A percentile compares a stretch with the other conserved stretches of the same genome.
Evolutionary conservation across 1,139 yeast genomes (phyloP).

Genomic region (Schizosaccharomyces versatilis): DNA sequence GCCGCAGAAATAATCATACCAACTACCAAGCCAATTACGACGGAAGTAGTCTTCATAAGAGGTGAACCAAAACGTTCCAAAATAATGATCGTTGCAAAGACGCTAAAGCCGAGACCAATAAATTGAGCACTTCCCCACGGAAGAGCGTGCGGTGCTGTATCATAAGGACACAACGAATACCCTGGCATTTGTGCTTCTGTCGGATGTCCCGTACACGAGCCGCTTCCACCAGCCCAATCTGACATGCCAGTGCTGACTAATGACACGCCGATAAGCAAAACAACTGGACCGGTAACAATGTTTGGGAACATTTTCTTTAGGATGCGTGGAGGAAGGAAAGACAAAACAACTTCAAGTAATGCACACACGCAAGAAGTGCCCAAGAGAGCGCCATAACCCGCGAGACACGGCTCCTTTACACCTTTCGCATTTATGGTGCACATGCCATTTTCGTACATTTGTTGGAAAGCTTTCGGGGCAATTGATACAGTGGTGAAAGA

Average conservation of each 20-base stretch:
- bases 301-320: conserved; percentile 67
- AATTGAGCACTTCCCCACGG: conserved; percentile 74
- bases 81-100: conserved; percentile 45
- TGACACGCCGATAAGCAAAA: conserved; percentile 51
- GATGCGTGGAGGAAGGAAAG: conserved; percentile 51
- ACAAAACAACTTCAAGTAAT: conserved; percentile 42
- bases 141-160: conserved; percentile 30
- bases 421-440: conserved; percentile 39
- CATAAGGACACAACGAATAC: conserved; percentile 26
- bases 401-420: conserved; percentile 55
- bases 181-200: conserved; percentile 23
- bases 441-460: conserved; percentile 52
- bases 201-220: conserved; percentile 21
- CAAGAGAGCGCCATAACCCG: conserved; percentile 68
- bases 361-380: conserved; percentile 66
- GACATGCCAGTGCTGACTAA: conserved; percentile 49
- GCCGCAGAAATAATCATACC: conserved; percentile 89
- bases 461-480: conserved; percentile 50
- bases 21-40: conserved; percentile 54
- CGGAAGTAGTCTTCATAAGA: conserved; percentile 81
- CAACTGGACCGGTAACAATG: conserved; percentile 81
- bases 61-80: conserved; percentile 86
- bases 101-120: conserved; percentile 69
- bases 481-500: conserved; percentile 73
- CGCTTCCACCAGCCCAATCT: conserved; percentile 81